These are phyloP conservation scores for Botrytis hyacinthi DNA, from an alignment of 2,329 filamentous ascomycete species.

Conservation along the genomic window DNA sequence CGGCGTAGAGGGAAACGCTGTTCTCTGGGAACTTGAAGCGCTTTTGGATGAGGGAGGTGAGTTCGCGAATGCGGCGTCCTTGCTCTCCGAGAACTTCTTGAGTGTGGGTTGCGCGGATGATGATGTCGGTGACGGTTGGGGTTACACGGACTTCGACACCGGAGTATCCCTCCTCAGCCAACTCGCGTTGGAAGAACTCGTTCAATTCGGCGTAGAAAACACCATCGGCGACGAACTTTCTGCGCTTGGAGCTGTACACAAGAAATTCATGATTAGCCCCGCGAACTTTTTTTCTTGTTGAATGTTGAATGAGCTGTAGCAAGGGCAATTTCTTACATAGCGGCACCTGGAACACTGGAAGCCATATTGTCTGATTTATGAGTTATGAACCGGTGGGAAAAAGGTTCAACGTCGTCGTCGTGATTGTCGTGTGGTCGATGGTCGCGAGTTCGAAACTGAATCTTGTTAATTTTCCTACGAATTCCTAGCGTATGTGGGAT, in stretches of 20 bases:
- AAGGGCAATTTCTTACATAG: constrained; percentile 38
- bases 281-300: constrained; percentile 13
- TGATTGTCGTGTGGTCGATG: constrained; percentile 21
- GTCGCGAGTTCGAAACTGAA: constrained; percentile 18
- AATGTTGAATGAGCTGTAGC: constrained; percentile 6
- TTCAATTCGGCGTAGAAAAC: constrained; percentile 99
- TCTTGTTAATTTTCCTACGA: constrained; percentile 10
- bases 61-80: constrained; percentile 99
- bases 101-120: constrained; percentile 99
- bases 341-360: constrained; percentile 40
- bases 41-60: constrained; percentile 99
- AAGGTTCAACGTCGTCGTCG: constrained; percentile 34
- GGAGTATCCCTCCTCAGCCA: constrained; percentile 99
- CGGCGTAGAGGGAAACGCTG: constrained; percentile 98
- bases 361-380: constrained; percentile 40
- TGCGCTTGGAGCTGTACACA: constrained; percentile 75
- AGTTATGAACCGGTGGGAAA: constrained; percentile 34
- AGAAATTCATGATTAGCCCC: constrained; percentile 24
- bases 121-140: constrained; percentile 87
- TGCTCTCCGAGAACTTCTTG: constrained; percentile 99
- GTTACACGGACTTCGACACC: constrained; percentile 99
- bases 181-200: constrained; percentile 99
- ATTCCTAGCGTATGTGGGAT: constrained; percentile 18
- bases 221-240: constrained; percentile 96
- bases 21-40: constrained; percentile 99